Percentiles rank a stretch among this genome's conserved stretches.
These are phyloP conservation scores for Tinospora cordifolia DNA, from an alignment of 164 flowering plant species.

Conservation along the genomic window DNA sequence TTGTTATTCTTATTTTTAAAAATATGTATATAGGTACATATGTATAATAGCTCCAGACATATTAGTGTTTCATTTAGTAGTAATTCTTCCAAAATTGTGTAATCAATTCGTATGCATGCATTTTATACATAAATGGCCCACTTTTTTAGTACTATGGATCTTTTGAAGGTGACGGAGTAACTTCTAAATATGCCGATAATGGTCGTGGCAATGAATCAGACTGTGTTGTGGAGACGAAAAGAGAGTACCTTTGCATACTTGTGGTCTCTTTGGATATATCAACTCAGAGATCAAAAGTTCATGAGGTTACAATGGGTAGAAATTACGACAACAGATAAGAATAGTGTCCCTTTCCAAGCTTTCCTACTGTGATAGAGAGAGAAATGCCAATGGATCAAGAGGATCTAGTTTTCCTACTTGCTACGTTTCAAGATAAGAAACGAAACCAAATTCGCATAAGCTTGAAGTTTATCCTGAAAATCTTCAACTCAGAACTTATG, in stretches of 20 bases:
- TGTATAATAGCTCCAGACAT: too few relatives aligned
- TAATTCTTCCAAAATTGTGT: neutral
- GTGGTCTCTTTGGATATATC: neutral
- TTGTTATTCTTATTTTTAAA: too few relatives aligned
- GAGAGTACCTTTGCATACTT: neutral
- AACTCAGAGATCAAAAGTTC: neutral
- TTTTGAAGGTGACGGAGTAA: too few relatives aligned
- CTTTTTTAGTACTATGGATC: neutral
- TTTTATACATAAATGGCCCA: neutral
- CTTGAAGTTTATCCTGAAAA: neutral
- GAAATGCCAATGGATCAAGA: neutral
- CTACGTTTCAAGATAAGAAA: neutral
- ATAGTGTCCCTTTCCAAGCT: neutral
- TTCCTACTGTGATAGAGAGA: neutral
- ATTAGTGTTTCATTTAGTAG: neutral
- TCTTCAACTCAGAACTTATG: neutral
- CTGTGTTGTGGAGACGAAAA: neutral
- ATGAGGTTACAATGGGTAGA: neutral
- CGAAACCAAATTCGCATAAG: neutral
- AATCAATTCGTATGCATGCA: neutral
- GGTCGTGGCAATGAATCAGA: too few relatives aligned
- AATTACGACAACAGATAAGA: neutral
- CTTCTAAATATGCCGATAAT: too few relatives aligned
- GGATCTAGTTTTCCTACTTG: neutral
- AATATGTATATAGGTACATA: too few relatives aligned